A percentile compares a stretch with the other conserved stretches of the same genome.
phyloP scores from a whole-genome alignment of 768 basidiomycete genomes.

The Russula emetica region DNA sequence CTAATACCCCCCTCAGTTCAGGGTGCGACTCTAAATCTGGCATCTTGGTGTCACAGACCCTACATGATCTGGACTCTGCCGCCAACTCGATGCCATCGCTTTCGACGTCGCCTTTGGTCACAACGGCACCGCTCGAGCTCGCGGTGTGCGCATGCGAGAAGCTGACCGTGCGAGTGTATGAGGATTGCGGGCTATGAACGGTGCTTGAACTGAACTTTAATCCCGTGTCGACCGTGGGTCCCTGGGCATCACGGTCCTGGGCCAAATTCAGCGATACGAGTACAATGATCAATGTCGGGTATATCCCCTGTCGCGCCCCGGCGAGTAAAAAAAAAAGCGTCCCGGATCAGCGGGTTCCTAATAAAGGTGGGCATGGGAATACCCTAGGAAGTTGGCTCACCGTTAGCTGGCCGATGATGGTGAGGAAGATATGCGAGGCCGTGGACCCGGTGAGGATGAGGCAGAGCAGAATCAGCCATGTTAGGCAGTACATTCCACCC shows the following conservation, averaged over 20 bases:
- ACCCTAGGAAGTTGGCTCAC: not conserved
- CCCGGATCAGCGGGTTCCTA: not conserved
- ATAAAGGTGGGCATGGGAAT: not conserved
- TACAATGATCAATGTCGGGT: slow-evolving; percentile 26
- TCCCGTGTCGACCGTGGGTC: not conserved
- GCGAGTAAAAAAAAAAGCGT: not conserved
- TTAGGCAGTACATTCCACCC: slow-evolving; percentile 24
- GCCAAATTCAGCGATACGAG: slow-evolving; percentile 32
- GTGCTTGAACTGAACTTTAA: slow-evolving; percentile 6
- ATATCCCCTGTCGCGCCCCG: slow-evolving; percentile 14
- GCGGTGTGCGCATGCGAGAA: not conserved
- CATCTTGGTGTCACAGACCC: not conserved
- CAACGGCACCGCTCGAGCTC: not conserved
- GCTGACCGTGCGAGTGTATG: slow-evolving; percentile 2
- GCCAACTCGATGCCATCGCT: not conserved
- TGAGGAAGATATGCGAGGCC: not conserved
- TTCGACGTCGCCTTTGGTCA: not conserved
- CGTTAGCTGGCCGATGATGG: slow-evolving; percentile 16
- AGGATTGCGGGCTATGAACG: not conserved
- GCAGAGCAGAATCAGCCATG: slow-evolving; percentile 19
- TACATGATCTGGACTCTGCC: not conserved
- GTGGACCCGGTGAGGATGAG: not conserved
- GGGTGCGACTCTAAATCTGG: not conserved
- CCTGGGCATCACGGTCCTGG: slow-evolving; percentile 4
- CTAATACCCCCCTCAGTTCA: not conserved